A percentile compares a stretch with the other conserved stretches of the same genome.
phyloP scores from a whole-genome alignment of 768 basidiomycete species.

The Cystobasidium tubakii region DNA sequence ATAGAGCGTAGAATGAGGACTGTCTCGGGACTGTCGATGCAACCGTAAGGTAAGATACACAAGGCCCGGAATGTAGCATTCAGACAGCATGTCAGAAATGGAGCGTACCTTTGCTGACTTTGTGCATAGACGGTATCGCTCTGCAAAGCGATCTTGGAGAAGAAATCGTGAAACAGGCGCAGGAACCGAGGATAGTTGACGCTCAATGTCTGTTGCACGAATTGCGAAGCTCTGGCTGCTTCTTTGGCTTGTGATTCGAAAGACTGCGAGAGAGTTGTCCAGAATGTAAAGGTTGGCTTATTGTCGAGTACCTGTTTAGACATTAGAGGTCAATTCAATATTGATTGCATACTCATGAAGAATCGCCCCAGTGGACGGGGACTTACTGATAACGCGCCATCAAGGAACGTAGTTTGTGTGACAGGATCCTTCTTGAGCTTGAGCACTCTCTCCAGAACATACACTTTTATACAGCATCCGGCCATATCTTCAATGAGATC shows the following conservation, averaged over 20 bases:
- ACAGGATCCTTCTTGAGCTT: slow-evolving; percentile 76
- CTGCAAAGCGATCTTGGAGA: slow-evolving; percentile 86
- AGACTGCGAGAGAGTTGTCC: slow-evolving; percentile 71
- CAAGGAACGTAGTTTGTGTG: slow-evolving; percentile 72
- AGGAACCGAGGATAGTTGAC: slow-evolving; percentile 79
- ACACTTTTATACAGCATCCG: slow-evolving; percentile 84
- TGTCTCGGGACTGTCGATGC: slow-evolving; percentile 72
- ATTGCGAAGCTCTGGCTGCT: slow-evolving; percentile 65
- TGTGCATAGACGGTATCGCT: slow-evolving; percentile 88
- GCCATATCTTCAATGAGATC: slow-evolving; percentile 80
- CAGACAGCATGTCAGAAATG: neutral
- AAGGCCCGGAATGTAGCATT: too few relatives aligned
- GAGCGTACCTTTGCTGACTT: slow-evolving; percentile 70
- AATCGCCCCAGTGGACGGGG: too few relatives aligned
- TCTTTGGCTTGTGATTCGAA: slow-evolving; percentile 67
- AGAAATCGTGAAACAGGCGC: slow-evolving; percentile 92
- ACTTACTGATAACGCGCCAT: slow-evolving; percentile 78
- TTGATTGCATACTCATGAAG: too few relatives aligned
- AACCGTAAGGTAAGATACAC: neutral
- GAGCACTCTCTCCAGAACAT: slow-evolving; percentile 88
- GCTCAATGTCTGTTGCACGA: slow-evolving; percentile 82
- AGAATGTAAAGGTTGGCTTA: slow-evolving; percentile 84
- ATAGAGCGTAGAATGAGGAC: slow-evolving; percentile 77
- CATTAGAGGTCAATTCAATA: neutral
- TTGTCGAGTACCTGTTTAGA: slow-evolving; percentile 67